phyloP scores from a whole-genome alignment of 345 rosid species.

The Durio zibethinus region DNA sequence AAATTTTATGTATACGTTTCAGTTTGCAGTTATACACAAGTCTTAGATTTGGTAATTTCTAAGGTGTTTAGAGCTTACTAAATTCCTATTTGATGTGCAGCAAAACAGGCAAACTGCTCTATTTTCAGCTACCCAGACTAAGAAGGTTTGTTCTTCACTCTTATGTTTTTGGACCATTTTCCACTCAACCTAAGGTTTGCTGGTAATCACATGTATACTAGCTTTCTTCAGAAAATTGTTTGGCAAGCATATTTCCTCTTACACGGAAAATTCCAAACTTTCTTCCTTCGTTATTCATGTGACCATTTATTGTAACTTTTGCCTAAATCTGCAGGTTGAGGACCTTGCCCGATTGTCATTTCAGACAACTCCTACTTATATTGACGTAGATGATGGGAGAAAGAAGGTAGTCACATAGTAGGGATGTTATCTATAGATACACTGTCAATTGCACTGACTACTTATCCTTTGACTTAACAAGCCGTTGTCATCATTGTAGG shows the following conservation, averaged over 20 bases:
- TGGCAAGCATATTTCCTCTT: background rate
- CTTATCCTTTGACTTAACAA: constrained; percentile 10
- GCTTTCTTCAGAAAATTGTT: background rate
- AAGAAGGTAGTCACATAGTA: constrained; percentile 55
- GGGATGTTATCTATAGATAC: background rate
- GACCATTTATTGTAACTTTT: background rate
- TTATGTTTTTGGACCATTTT: background rate
- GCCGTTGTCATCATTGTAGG: constrained; percentile 41
- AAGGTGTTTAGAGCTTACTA: constrained; percentile 26
- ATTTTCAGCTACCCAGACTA: constrained; percentile 96
- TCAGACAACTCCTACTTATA: constrained; percentile 72
- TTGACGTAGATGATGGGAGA: constrained; percentile 95
- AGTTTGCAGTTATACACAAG: background rate
- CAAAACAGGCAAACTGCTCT: constrained; percentile 95
- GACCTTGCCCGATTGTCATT: constrained; percentile 95
- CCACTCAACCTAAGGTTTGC: too few relatives aligned
- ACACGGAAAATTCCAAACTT: background rate
- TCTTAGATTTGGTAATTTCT: background rate
- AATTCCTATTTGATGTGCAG: constrained; percentile 32
- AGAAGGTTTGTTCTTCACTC: constrained; percentile 52
- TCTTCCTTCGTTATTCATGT: background rate
- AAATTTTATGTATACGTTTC: background rate
- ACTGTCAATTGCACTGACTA: background rate
- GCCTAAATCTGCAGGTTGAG: constrained; percentile 55
- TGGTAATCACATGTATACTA: background rate